Base-by-base conservation (phyloP, 2,329 filamentous ascomycete species). In the Fusarium sp. region DNA sequence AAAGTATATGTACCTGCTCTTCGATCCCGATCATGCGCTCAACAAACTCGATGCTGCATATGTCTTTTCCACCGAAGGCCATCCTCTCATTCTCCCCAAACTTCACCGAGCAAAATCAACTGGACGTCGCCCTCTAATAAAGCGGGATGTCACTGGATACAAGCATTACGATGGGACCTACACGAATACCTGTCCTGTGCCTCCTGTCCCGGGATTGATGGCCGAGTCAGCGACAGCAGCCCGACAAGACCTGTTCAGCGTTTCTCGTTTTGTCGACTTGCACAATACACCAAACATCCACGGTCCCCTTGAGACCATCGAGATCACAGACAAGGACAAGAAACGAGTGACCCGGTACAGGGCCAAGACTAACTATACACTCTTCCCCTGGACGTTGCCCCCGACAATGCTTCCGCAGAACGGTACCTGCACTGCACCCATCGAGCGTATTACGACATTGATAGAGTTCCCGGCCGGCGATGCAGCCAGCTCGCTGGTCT, bases 31-130 rank as follows among this genome's bases (percentile, higher is more conserved):
- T 16, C 97, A 98, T 83, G 95, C 95, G 1, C 85, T 99, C 48
- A 98, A 98, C 82, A 92, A 91, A 22, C 85, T 97, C 43, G 97
- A 98, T 82, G 92, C 92, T 0, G 91, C 95, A 0, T 97, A 93
- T 81, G 96, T 99, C 16, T 98, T 99, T 81, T 97, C 94, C 0
- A 99, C 97, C 0, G 97, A 99, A 83, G 97, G 96, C 0, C 97
- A 99, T 82, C 97, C 97, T 4, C 86, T 99, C 52, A 88, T 98
- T 48, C 93, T 99, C 62, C 95, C 95, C 3, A 82, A 78, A 62
- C 78, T 75, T 48, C 80, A 76, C 43, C 69, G 73, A 4, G 67
- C 70, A n/a, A 72, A 60, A 24, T 58, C 67, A 27, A 45, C 41
- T 27, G 48, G 57, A 11, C 52, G 64, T 14, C 67, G 59, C 61